Conservation (phyloP, 2,329 filamentous ascomycete species). For the Microsporum audouinii region DNA sequence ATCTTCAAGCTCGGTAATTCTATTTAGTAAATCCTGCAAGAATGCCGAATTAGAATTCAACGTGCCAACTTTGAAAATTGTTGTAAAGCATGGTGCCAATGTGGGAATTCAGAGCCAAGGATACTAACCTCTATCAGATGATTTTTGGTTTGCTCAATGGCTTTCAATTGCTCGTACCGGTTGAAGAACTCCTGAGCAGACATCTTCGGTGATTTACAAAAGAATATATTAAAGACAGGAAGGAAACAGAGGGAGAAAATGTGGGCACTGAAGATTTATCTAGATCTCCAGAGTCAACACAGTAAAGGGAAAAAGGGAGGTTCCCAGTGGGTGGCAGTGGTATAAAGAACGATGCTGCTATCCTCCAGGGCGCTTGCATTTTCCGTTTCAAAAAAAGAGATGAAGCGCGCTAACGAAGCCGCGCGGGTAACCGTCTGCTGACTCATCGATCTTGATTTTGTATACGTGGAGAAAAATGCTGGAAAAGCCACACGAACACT, state of each 20-base stretch:
- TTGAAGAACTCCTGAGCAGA: slow-evolving; percentile 26
- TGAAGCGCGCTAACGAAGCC: not conserved
- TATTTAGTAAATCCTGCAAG: slow-evolving; percentile 36
- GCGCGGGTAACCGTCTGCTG: slow-evolving; percentile 1
- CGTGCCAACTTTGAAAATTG: not conserved
- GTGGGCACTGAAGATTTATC: not conserved
- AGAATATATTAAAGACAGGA: not conserved
- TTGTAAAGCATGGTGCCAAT: not conserved
- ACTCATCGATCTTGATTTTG: slow-evolving; percentile 8
- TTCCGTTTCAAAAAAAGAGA: not conserved
- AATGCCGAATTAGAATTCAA: not conserved
- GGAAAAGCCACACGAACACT: not conserved
- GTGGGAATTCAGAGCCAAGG: not conserved
- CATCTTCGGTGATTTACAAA: slow-evolving; percentile 10
- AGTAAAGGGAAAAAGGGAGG: not conserved
- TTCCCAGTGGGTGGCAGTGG: not conserved
- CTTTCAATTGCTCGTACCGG: slow-evolving; percentile 35
- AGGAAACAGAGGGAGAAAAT: not conserved
- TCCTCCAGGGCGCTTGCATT: not conserved
- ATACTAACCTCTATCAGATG: slow-evolving; percentile 36
- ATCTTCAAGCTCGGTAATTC: slow-evolving; percentile 34
- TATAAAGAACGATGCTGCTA: slow-evolving; percentile 2
- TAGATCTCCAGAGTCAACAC: not conserved
- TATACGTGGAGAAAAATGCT: slow-evolving; percentile 8
- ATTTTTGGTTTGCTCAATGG: slow-evolving; percentile 38